Evolutionary conservation across 257 asterid species (phyloP).

Genomic region (Thymus mandschuricus): DNA sequence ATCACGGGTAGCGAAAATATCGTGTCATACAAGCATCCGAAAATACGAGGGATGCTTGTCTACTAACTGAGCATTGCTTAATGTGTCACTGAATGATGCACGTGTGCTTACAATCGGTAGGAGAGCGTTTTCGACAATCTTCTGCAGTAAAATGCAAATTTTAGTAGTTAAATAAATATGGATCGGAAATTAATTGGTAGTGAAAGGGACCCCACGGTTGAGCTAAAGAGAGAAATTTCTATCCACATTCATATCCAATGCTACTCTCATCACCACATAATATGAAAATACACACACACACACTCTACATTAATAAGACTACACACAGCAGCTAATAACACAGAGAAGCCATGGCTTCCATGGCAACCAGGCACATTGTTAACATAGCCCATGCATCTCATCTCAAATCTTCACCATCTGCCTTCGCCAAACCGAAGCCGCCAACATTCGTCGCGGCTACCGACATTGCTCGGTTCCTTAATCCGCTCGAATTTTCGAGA

Average conservation of each 20-base stretch:
- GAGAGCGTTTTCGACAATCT: too few relatives aligned
- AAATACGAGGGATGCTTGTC: too few relatives aligned
- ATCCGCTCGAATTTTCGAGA: slow-evolving; percentile 24
- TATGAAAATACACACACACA: slow-evolving; percentile 3
- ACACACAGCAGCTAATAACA: not conserved
- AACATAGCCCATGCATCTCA: slow-evolving; percentile 33
- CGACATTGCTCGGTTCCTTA: slow-evolving; percentile 33
- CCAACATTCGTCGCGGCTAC: slow-evolving; percentile 32
- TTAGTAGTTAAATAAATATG: too few relatives aligned
- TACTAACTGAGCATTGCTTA: too few relatives aligned
- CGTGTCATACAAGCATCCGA: too few relatives aligned
- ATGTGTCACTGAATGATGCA: too few relatives aligned
- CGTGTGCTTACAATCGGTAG: too few relatives aligned
- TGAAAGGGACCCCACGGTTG: slow-evolving; percentile 19
- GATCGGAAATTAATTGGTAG: too few relatives aligned
- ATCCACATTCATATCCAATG: slow-evolving; percentile 33
- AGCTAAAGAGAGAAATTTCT: slow-evolving; percentile 23
- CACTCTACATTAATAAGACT: not conserved
- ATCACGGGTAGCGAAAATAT: too few relatives aligned
- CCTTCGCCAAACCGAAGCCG: slow-evolving; percentile 22
- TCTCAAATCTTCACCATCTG: slow-evolving; percentile 30
- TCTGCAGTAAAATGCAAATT: too few relatives aligned
- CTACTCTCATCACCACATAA: slow-evolving; percentile 30
- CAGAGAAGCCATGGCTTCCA: slow-evolving; percentile 48
- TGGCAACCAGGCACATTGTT: slow-evolving; percentile 45